Base-by-base conservation (phyloP, 306 rosid genomes). In the Castanea crenata region DNA sequence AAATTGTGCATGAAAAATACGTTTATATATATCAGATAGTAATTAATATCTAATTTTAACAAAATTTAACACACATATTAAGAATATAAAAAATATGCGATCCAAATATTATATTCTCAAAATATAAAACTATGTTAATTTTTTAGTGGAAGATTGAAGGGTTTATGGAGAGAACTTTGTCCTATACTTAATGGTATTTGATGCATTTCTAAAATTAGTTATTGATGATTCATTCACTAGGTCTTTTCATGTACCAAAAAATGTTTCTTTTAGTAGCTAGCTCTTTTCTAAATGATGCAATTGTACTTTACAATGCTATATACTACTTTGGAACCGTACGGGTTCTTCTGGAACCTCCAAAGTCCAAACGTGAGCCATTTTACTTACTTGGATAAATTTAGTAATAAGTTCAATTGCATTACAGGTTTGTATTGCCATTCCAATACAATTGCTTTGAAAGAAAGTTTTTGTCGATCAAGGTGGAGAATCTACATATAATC, bases 401-500 rank as follows among this genome's bases (percentile, higher is more conserved):
- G 12, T 23, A 59, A 4, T 25, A 21, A 58, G 29, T 58, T 58
- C 23, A 57, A 6, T 57, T 8, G 12, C 23, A n/a, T 57, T 6
- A 7, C 46, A 38, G 11, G 46, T 38, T 38, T 38, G 13, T 44
- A 62, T 11, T 75, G 49, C 61, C 21, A 25, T 38, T 14, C 25
- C 11, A 76, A 75, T 9, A 71, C 46, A 38, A 38, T 46, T 13
- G 3, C 64, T 59, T 54, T 41, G 46, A 14, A 81, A 44, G 13
- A 49, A 44, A 65, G 41, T 62, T 69, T 51, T 29, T 69, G 46
- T 72, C 64, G 46, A 38, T 38, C 46, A 38, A 2, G 76, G 79
- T 74, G 79, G 38, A 74, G 61, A 69, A 69, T 67, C 49, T 58
- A 63, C 59, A 55, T 52, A 80, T 41, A 71, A 34, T 81, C 77